These are phyloP conservation scores for Diphasiastrum complanatum DNA, from an alignment of 83 land plant species.

Conservation along the genomic window DNA sequence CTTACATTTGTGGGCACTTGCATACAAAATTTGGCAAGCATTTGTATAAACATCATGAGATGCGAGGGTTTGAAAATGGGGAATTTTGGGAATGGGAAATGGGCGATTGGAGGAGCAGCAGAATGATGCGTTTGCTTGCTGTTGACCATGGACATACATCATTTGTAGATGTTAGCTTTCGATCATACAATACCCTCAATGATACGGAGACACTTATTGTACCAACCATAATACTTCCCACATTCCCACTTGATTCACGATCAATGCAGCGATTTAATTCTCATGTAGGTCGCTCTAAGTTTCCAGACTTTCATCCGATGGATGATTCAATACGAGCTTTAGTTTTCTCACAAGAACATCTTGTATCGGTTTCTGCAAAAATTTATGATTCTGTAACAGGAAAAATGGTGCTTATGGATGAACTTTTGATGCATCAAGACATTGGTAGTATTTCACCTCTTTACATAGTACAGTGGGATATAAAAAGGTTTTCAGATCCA, in stretches of 20 bases:
- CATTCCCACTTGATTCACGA: conserved; percentile 84
- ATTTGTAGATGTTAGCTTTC: conserved; percentile 54
- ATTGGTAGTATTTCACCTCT: conserved; percentile 37
- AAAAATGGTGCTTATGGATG: conserved; percentile 35
- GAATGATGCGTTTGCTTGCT: conserved; percentile 75
- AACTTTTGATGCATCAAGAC: conserved; percentile 36
- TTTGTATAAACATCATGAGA: conserved; percentile 60
- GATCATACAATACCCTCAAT: conserved; percentile 11
- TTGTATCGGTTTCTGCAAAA: conserved; percentile 48
- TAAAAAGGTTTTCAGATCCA: conserved; percentile 53
- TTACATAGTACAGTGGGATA: conserved; percentile 51
- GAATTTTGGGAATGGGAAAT: conserved; percentile 99
- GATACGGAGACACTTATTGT: conserved; percentile 6
- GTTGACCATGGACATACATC: conserved; percentile 80
- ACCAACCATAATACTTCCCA: conserved; percentile 62
- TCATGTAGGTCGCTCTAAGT: too few relatives aligned
- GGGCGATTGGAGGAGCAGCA: conserved; percentile 90
- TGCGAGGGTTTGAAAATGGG: conserved; percentile 6
- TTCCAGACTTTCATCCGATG: conserved; percentile 14
- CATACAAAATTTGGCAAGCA: conserved; percentile 84
- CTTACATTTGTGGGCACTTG: conserved; percentile 90
- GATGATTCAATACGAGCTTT: conserved; percentile 51
- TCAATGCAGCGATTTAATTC: conserved; percentile 55
- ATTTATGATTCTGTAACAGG: conserved; percentile 54
- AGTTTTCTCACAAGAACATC: conserved; percentile 51